Evolutionary conservation across 441 rosid species (phyloP).

Genomic region (Gossypium davidsonii): DNA sequence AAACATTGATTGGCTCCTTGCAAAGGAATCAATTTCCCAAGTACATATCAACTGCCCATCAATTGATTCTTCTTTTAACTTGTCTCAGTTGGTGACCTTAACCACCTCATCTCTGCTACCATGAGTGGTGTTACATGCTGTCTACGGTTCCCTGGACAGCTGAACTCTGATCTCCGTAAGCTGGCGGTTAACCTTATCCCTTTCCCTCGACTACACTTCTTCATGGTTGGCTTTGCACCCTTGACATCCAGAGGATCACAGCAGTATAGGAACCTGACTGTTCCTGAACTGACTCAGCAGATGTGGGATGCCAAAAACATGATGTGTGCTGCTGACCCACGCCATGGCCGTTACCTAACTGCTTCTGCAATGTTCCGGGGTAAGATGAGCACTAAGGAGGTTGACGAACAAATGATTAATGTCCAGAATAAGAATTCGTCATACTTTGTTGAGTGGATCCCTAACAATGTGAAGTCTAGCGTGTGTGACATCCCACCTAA

Average conservation of each 20-base stretch:
- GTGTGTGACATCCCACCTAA: constrained; percentile 18
- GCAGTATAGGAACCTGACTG: constrained; percentile 13
- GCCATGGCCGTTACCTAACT: constrained; percentile 18
- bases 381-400: constrained; percentile 18
- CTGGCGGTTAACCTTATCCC: constrained; percentile 13
- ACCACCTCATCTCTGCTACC: constrained; percentile 16
- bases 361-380: constrained; percentile 18
- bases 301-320: constrained; percentile 23
- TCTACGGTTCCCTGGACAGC: constrained; percentile 14
- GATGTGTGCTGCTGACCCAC: constrained; percentile 20
- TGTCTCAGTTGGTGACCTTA: constrained; percentile 13
- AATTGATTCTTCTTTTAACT: background rate
- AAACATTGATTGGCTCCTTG: no score
- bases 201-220: constrained; percentile 16
- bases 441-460: constrained; percentile 20
- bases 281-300: constrained; percentile 18
- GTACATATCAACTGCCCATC: background rate
- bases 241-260: constrained; percentile 19
- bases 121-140: constrained; percentile 17
- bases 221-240: constrained; percentile 20
- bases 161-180: constrained; percentile 13
- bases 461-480: constrained; percentile 16
- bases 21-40: background rate
- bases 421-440: constrained; percentile 18
- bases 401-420: constrained; percentile 16